A percentile compares a stretch with the other conserved stretches of the same genome.
Conservation (phyloP, 352 stramenopile genomes). For the Pythium coloratum region DNA sequence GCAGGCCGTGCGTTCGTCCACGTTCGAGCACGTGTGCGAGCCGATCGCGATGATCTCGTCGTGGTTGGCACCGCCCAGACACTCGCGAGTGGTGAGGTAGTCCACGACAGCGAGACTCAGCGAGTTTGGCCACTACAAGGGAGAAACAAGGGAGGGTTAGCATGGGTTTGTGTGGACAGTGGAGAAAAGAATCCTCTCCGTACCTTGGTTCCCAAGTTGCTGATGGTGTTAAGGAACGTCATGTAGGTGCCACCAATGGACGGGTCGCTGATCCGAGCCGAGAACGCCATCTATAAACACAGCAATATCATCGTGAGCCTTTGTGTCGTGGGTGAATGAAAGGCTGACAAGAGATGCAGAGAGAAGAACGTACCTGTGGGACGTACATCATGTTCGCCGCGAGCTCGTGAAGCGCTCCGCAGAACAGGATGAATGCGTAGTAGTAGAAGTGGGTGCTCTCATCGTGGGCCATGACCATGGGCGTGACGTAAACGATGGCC, state of each 20-base stretch:
- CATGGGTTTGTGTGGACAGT: not conserved
- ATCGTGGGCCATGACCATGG: constrained; percentile 68
- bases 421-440: constrained; percentile 72
- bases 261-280: constrained; percentile 96
- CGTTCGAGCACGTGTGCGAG: constrained; percentile 77
- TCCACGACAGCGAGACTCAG: constrained; percentile 83
- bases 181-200: not conserved
- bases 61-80: constrained; percentile 64
- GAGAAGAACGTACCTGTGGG: constrained; percentile 44
- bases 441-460: constrained; percentile 78
- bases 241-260: constrained; percentile 99
- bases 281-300: constrained; percentile 97
- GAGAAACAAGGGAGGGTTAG: constrained; percentile 1
- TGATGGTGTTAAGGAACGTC: constrained; percentile 99
- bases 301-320: constrained; percentile 2
- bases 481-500: constrained; percentile 77
- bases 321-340: not conserved
- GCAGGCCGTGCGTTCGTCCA: constrained; percentile 62
- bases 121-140: constrained; percentile 77
- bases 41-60: constrained; percentile 74
- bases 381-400: constrained; percentile 93
- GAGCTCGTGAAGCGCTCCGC: constrained; percentile 79
- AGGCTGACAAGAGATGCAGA: not conserved
- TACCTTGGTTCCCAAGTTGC: constrained; percentile 96
- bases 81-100: constrained; percentile 78